Percentiles rank a stretch among this genome's conserved stretches.
Conservation (phyloP, 257 asterid genomes). For the Eustoma russellianum region DNA sequence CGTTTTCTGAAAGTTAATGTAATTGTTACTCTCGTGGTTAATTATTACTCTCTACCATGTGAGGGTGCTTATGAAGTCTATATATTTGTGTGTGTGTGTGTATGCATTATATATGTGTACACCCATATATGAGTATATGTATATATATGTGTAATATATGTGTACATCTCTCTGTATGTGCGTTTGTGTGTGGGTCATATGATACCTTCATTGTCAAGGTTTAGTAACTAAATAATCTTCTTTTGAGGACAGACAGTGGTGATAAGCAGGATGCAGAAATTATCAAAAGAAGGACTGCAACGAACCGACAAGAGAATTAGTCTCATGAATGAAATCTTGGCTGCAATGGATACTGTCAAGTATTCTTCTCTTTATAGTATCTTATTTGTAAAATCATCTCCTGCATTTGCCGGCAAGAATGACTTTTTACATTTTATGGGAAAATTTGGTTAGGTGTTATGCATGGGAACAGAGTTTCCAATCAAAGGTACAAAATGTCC, state of each 20-base stretch:
- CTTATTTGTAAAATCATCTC: too few relatives aligned
- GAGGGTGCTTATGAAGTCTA: too few relatives aligned
- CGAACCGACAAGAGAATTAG: conserved; percentile 84
- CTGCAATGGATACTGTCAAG: conserved; percentile 91
- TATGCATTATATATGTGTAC: too few relatives aligned
- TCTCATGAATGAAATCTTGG: conserved; percentile 70
- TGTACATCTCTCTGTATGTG: not conserved
- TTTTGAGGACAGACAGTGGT: conserved; percentile 52
- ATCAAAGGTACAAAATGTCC: conserved; percentile 48
- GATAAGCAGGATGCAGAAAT: conserved; percentile 60
- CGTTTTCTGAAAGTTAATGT: too few relatives aligned
- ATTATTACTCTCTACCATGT: too few relatives aligned
- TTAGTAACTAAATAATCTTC: conserved; percentile 13
- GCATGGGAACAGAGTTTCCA: conserved; percentile 88
- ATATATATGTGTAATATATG: too few relatives aligned
- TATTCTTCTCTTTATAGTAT: conserved; percentile 17
- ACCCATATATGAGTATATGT: not conserved
- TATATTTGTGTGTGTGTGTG: too few relatives aligned
- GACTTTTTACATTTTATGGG: too few relatives aligned
- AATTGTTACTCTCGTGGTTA: too few relatives aligned
- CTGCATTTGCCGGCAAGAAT: too few relatives aligned
- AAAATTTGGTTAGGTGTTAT: conserved; percentile 40
- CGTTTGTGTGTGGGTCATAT: not conserved
- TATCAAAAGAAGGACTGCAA: conserved; percentile 68
- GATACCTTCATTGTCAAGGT: too few relatives aligned